Conservation (phyloP, 441 rosid genomes). For the Pelargonium myrrhifolium region DNA sequence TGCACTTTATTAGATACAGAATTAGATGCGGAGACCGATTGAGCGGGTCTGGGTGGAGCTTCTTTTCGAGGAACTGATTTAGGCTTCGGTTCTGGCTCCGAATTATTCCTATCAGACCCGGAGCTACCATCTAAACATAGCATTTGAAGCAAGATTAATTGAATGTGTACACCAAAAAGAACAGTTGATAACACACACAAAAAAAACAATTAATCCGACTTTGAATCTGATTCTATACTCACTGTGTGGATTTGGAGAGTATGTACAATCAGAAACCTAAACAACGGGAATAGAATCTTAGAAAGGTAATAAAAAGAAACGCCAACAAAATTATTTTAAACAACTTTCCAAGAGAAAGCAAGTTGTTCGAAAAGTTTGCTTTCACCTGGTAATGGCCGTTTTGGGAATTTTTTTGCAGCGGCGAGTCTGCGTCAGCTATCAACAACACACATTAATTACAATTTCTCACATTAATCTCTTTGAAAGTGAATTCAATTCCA, state of each 20-base stretch:
- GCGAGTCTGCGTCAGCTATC: conserved; percentile 84
- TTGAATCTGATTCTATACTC: conserved; percentile 46
- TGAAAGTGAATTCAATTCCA: conserved; percentile 16
- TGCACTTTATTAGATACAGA: conserved; percentile 43
- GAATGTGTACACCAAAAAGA: conserved; percentile 12
- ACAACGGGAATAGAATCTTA: conserved; percentile 28
- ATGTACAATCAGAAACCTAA: conserved; percentile 59
- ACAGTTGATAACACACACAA: no score
- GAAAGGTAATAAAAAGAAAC: conserved; percentile 20
- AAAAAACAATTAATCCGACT: conserved; percentile 30
- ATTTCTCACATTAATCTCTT: conserved; percentile 11
- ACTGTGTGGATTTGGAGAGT: conserved; percentile 62
- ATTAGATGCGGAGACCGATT: conserved; percentile 28
- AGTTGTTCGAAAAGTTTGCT: conserved; percentile 16
- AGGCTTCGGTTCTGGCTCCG: conserved; percentile 59
- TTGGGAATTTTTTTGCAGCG: conserved; percentile 57
- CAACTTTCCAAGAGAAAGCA: conserved; percentile 24
- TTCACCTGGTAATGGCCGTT: conserved; percentile 72
- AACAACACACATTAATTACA: conserved; percentile 17
- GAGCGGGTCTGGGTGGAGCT: conserved; percentile 35
- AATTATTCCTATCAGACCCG: conserved; percentile 64
- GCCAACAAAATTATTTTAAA: conserved; percentile 11
- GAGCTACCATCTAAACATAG: conserved; percentile 62
- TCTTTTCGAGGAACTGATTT: conserved; percentile 46
- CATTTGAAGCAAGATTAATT: conserved; percentile 8